Evolutionary conservation across 1,139 yeast genomes (phyloP), one percentile per base, ranked within the genome.

Genomic region (Hansenula sp.): DNA sequence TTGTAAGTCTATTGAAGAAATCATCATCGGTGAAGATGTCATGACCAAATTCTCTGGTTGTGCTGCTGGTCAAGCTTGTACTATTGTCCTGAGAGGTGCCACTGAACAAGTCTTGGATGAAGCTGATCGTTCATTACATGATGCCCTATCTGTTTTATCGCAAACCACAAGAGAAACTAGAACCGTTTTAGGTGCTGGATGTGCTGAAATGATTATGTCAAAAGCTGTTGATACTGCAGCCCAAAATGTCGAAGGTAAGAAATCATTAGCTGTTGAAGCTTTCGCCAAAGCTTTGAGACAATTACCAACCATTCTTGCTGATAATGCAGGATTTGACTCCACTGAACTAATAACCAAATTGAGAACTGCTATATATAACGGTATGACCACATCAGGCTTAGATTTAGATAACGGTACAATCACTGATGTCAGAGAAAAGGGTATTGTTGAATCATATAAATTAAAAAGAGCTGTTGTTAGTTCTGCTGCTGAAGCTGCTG

Each of bases 161-260:
- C 99, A 94, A 69, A 93, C 99, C 15, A 93, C 97, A 1, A 81
- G 75, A 55, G 96, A 90, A 60, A 87, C 98, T n/a, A 81, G 91
- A 64, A 90, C 97, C 2, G 94, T 94, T 33, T 76, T 93, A 40
- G 99, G 99, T 46, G 99, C 97, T 53, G 99, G 99, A 25, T 91
- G 97, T 63, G 83, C 97, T 5, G 99, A 93, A 68, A 91, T 93
- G 96, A 75, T 89, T 57, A 93, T 93, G 99, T 86, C 97, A 12
- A 89, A 88, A 66, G 97, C 99, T 7, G 98, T 93, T 32, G 99
- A 94, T 56, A 90, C 88, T 52, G 88, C 84, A 41, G 97, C 98
- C 24, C 95, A 94, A 58, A 90, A 88, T 60, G 93, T 85, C 55
- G 84, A 87, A 30, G 99, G 99, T 54, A 93, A 94, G 70, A 88